Base-by-base conservation (phyloP, 495 filamentous ascomycete genomes). In the Cercophora newfieldiana region DNA sequence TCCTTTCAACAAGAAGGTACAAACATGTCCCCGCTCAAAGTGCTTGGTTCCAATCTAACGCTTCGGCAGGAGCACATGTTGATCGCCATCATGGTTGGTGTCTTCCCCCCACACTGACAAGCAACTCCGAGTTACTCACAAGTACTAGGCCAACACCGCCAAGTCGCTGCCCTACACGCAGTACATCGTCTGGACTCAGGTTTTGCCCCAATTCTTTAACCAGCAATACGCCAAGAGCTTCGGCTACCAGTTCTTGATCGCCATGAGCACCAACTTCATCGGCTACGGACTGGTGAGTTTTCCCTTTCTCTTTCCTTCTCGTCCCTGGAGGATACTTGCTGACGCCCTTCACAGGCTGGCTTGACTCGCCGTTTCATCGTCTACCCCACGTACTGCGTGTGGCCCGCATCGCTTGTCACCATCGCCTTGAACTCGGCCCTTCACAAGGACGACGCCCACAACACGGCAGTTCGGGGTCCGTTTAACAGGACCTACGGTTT, bases 321-420 rank as follows among this genome's bases (percentile, higher is more conserved):
- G n/a, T n/a, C n/a, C n/a, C n/a, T n/a, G n/a, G n/a, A n/a, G n/a
- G n/a, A n/a, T n/a, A n/a, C n/a, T n/a, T n/a, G n/a, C n/a, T n/a
- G n/a, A n/a, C n/a, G n/a, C n/a, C n/a, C n/a, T n/a, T n/a, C n/a
- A n/a, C n/a, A n/a, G n/a, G 82, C 84, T 16, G 84, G 84, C 1
- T 71, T 87, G 57, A 79, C 79, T 30, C 77, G 84, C 18, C 79
- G 83, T 22, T 88, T 85, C 76, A 77, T 88, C 21, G 86, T 88
- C 31, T 81, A 82, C 47, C 79, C 79, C 1, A 71, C 78, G 0
- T 76, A 76, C 64, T 79, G 77, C 61, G 77, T 81, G 28, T 81
- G 79, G 79, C 79, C 79, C 0, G 66, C 72, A 3, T 79, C 78
- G 8, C 64, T 81, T 19, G 75, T 78, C 0, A 80, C 77, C 8